These are phyloP conservation scores for Citrullus colocynthis DNA, from an alignment of 306 rosid species.

Conservation along the genomic window DNA sequence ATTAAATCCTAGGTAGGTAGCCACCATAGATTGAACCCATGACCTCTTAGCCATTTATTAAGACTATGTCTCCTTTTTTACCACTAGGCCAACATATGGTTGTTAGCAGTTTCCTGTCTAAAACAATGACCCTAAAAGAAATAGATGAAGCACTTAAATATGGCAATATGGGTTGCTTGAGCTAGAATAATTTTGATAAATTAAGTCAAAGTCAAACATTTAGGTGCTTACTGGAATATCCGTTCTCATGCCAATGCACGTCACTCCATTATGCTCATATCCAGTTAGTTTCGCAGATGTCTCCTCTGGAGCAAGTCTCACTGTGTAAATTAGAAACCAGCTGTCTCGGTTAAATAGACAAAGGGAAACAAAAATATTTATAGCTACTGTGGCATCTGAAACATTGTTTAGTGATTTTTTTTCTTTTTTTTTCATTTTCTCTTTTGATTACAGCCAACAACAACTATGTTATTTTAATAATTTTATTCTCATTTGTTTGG, in stretches of 20 bases:
- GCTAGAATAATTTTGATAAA: neutral
- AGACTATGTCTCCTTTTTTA: too few species aligned
- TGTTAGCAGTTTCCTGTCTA: too few species aligned
- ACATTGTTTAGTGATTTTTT: neutral
- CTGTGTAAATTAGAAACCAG: conserved; percentile 28
- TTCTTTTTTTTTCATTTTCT: neutral
- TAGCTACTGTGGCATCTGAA: neutral
- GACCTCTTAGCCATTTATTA: too few species aligned
- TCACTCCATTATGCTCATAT: conserved; percentile 75
- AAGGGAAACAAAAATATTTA: neutral
- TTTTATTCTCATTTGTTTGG: neutral
- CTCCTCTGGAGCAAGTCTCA: conserved; percentile 95
- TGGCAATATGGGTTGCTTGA: neutral
- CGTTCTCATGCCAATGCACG: conserved; percentile 88
- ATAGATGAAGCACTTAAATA: neutral
- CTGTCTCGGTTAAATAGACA: neutral
- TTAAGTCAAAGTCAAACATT: neutral
- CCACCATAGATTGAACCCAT: too few species aligned
- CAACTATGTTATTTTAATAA: neutral
- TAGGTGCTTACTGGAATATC: conserved; percentile 65
- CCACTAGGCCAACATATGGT: too few species aligned
- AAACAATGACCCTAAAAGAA: too few species aligned
- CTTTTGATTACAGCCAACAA: neutral
- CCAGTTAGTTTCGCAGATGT: conserved; percentile 60
- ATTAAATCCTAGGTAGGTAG: too few species aligned